Evolutionary conservation across 2,329 filamentous ascomycete species (phyloP), one percentile per base, ranked within the genome.

Genomic region (Penicillium sp.): DNA sequence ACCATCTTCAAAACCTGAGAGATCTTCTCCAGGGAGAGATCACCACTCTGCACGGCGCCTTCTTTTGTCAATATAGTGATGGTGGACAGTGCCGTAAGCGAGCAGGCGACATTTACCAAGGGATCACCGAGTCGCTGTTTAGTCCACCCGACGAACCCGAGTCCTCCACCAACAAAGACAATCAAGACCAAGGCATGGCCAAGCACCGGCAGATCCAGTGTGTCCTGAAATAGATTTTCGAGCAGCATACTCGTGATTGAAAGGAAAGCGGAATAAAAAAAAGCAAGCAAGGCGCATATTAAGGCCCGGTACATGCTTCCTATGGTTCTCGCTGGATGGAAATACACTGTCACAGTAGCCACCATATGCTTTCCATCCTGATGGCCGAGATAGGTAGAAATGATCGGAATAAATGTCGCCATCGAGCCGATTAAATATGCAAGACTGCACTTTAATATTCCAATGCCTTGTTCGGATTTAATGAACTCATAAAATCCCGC

Each of bases 341-440:
- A 97, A 69, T 96, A 97, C 11, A 97, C 92, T 0, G 91, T 95
- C 55, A 97, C 85, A 2, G 93, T 97, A 29, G 92, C 92, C 49
- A 96, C 91, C 68, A 96, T 87, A 74, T 97, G 93, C 70, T 97
- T 97, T 49, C 91, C 91, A 74, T 96, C 92, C 68, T 92, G 89
- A 60, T 87, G 82, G 11, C 93, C 93, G 15, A 97, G 79, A 54
- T 92, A 84, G 7, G 81, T 77, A 15, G 91, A 87, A 53, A 96
- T 80, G 2, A 83, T 82, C 2, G 87, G 84, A 59, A 90, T 86
- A 66, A 96, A 94, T 0, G 92, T 97, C 33, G 88, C 91, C 73
- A 96, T 79, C 63, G 90, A 95, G 18, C 90, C 93, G 31, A 97
- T 75, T 4, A 95, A 78, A 75, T 97, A 97, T 43, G 92, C 93